A percentile compares a stretch with the other conserved stretches of the same genome.
These are phyloP conservation scores for Jackrogersella minutella DNA, from an alignment of 495 filamentous ascomycete genomes.

Conservation along the genomic window DNA sequence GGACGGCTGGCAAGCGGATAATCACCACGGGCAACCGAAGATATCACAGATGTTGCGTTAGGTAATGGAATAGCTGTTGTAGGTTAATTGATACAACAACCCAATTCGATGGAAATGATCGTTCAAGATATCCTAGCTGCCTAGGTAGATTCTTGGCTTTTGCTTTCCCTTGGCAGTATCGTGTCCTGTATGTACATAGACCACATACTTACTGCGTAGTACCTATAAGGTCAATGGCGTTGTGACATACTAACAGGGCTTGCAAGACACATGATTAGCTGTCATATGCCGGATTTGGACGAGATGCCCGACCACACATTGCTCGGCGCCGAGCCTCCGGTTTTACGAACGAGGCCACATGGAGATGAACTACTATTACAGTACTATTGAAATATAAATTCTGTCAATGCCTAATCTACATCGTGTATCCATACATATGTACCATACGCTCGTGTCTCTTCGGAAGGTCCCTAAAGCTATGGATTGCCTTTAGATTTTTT, in stretches of 20 bases:
- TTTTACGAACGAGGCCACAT: no score
- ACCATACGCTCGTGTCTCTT: no score
- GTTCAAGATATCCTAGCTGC: not conserved
- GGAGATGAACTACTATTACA: no score
- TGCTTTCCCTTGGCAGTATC: not conserved
- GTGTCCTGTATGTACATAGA: not conserved
- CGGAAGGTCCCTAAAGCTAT: no score
- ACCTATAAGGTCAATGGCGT: not conserved
- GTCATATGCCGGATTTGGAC: not conserved
- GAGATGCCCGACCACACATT: not conserved
- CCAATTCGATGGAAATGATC: not conserved
- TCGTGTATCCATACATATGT: no score
- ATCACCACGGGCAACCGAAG: not conserved
- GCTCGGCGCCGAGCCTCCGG: not conserved
- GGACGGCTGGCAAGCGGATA: not conserved
- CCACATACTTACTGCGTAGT: not conserved
- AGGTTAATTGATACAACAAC: conserved; percentile 8
- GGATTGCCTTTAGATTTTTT: no score
- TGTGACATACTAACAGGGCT: not conserved
- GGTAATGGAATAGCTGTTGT: not conserved
- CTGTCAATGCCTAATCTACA: no score
- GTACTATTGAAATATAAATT: no score
- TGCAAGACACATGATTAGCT: conserved; percentile 1
- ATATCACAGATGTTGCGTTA: conserved; percentile 3
- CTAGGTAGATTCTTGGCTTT: not conserved